Evolutionary conservation across 2,329 filamentous ascomycete species (phyloP).

Genomic region (Xylaria sp.): DNA sequence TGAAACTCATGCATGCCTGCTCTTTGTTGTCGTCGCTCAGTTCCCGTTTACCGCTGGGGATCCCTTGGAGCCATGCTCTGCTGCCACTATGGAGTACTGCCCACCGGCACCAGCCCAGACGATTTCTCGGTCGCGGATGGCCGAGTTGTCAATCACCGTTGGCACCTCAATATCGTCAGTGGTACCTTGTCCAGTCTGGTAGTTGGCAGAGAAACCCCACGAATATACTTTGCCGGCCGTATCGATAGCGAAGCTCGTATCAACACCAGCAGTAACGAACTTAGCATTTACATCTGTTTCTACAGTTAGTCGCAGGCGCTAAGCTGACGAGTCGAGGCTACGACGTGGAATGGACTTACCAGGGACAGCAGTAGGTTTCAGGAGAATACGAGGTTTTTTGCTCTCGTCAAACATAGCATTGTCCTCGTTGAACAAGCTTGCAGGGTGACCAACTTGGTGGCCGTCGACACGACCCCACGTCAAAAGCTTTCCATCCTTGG

Average conservation of each 20-base stretch:
- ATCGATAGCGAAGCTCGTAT: slow-evolving; percentile 76
- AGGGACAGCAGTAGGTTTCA: slow-evolving; percentile 65
- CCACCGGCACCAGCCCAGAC: slow-evolving; percentile 85
- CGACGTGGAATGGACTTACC: slow-evolving; percentile 45
- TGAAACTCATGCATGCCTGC: neutral
- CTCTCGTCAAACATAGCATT: slow-evolving; percentile 68
- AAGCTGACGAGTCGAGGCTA: neutral
- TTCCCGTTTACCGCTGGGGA: slow-evolving; percentile 13
- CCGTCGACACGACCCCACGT: slow-evolving; percentile 55
- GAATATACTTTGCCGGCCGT: slow-evolving; percentile 72
- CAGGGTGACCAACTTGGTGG: slow-evolving; percentile 61
- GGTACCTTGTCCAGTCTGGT: slow-evolving; percentile 78
- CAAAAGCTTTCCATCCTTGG: slow-evolving; percentile 49
- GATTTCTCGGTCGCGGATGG: slow-evolving; percentile 75
- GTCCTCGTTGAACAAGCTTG: slow-evolving; percentile 60
- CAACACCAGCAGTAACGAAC: slow-evolving; percentile 67
- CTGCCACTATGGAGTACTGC: slow-evolving; percentile 66
- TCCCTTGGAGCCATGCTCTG: slow-evolving; percentile 1
- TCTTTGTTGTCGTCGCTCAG: neutral
- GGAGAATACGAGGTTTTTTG: slow-evolving; percentile 73
- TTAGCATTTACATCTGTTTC: slow-evolving; percentile 55
- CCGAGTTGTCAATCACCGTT: slow-evolving; percentile 83
- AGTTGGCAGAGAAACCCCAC: slow-evolving; percentile 82
- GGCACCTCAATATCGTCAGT: slow-evolving; percentile 81
- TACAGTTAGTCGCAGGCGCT: slow-evolving; percentile 25